phyloP scores from a whole-genome alignment of 495 filamentous ascomycete species.

The Schizothecium vesticola region DNA sequence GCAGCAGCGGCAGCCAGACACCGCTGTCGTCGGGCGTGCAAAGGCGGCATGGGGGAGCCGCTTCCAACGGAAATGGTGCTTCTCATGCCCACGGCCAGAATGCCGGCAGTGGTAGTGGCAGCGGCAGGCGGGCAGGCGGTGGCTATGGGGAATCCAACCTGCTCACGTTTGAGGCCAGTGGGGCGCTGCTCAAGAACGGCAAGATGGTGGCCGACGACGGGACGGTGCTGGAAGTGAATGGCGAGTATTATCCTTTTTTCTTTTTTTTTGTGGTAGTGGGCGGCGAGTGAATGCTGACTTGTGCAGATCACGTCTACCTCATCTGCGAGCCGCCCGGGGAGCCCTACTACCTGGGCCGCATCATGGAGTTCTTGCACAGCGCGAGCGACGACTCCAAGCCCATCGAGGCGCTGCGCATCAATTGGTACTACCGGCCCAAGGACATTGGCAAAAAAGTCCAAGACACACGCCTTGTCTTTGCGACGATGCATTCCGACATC shows the following conservation, averaged over 20 bases:
- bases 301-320: conserved; percentile 89
- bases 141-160: conserved; percentile 64
- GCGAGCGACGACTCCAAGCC: conserved; percentile 65
- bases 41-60: conserved; percentile 39
- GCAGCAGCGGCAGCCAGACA: conserved; percentile 43
- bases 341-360: conserved; percentile 92
- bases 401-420: conserved; percentile 84
- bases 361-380: conserved; percentile 93
- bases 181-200: conserved; percentile 65
- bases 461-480: conserved; percentile 84
- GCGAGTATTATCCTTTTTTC: conserved; percentile 49
- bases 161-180: conserved; percentile 73
- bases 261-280: conserved; percentile 7
- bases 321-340: conserved; percentile 97
- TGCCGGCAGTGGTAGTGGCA: conserved; percentile 14
- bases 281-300: conserved; percentile 20
- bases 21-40: conserved; percentile 35
- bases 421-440: conserved; percentile 97
- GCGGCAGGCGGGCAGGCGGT: conserved; percentile 9
- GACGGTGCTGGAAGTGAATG: conserved; percentile 74
- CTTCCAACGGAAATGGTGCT: conserved; percentile 28
- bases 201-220: conserved; percentile 88
- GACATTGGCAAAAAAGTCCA: conserved; percentile 88
- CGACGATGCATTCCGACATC: conserved; percentile 97
- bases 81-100: conserved; percentile 33